Conservation (phyloP, 257 asterid genomes). For the Solanum chilense region DNA sequence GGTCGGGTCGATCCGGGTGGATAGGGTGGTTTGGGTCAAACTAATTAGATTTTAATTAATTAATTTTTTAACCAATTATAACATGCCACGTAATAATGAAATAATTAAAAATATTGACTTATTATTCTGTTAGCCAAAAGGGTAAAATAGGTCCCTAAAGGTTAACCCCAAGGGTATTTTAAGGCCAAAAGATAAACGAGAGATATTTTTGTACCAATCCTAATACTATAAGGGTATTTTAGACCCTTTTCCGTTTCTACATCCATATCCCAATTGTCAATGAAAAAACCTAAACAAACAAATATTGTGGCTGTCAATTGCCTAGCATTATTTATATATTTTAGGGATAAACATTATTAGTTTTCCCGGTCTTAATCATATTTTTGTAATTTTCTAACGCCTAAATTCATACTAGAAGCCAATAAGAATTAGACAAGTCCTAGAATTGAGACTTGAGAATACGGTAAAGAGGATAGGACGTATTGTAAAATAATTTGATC, state of each 20-base stretch:
- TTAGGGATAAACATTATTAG: not conserved
- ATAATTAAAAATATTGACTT: too few relatives aligned
- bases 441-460: not conserved
- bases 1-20: too few relatives aligned
- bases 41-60: too few relatives aligned
- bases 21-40: too few relatives aligned
- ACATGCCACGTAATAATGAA: too few relatives aligned
- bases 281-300: not conserved
- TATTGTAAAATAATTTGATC: not conserved
- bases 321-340: not conserved
- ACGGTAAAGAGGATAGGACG: not conserved
- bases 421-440: not conserved
- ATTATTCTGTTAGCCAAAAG: too few relatives aligned
- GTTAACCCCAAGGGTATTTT: too few relatives aligned
- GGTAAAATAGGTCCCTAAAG: too few relatives aligned
- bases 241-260: not conserved
- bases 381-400: not conserved
- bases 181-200: too few relatives aligned
- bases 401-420: not conserved
- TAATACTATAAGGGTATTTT: too few relatives aligned
- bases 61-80: too few relatives aligned
- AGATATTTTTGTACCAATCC: too few relatives aligned
- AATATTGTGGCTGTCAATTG: not conserved
- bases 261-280: not conserved
- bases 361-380: not conserved